These are phyloP conservation scores for Platanus orientalis DNA, from an alignment of 164 flowering plant genomes.

Conservation along the genomic window DNA sequence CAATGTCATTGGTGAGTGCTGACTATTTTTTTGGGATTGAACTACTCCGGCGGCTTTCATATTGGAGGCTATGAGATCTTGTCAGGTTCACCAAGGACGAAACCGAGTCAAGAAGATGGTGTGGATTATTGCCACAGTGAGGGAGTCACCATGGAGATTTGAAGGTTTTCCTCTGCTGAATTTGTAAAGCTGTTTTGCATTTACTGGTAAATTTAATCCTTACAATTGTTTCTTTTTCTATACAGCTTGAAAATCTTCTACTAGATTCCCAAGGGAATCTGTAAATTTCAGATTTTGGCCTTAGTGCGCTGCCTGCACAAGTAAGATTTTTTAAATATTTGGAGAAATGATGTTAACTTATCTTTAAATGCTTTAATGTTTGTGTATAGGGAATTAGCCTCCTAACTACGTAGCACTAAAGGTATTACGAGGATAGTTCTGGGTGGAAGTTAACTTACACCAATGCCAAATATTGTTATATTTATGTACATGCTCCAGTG, in stretches of 20 bases:
- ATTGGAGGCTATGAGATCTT: neutral
- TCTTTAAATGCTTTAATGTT: neutral
- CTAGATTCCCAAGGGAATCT: slow-evolving; percentile 90
- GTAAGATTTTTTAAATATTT: slow-evolving; percentile 34
- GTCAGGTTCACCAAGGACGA: slow-evolving; percentile 87
- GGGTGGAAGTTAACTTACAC: neutral
- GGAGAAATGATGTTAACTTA: neutral
- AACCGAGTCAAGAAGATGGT: slow-evolving; percentile 55
- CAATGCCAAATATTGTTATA: neutral
- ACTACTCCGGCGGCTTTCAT: neutral
- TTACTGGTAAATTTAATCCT: slow-evolving; percentile 15
- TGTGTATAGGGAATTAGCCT: slow-evolving; percentile 70
- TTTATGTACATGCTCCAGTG: slow-evolving; percentile 33
- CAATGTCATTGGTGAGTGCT: slow-evolving; percentile 30
- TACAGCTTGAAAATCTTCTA: slow-evolving; percentile 97
- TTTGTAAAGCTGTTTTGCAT: slow-evolving; percentile 10
- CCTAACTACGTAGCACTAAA: slow-evolving; percentile 99
- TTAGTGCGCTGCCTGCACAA: slow-evolving; percentile 79
- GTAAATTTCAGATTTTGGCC: slow-evolving; percentile 97
- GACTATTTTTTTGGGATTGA: neutral
- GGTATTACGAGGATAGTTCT: slow-evolving; percentile 39
- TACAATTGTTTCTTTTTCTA: slow-evolving; percentile 6
- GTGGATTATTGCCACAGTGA: slow-evolving; percentile 52
- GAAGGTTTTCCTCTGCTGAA: slow-evolving; percentile 52
- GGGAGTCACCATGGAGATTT: slow-evolving; percentile 98